These are phyloP conservation scores for Eremochloa ophiuroides DNA, from an alignment of 176 grass and related monocot species.

Conservation along the genomic window DNA sequence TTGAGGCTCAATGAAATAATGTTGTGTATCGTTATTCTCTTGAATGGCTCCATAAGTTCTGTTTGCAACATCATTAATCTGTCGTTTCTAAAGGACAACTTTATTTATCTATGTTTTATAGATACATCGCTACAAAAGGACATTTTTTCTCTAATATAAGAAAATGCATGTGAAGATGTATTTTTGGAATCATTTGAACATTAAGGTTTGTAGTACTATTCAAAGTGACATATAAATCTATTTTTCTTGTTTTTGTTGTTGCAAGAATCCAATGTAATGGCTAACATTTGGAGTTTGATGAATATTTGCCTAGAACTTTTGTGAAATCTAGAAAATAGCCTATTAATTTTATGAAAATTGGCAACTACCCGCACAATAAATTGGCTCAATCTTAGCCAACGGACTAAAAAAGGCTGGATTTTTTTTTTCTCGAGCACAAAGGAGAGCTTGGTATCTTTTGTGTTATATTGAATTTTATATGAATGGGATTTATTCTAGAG, in stretches of 20 bases:
- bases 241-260: neutral
- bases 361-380: neutral
- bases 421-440: too few species aligned
- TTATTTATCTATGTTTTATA: neutral
- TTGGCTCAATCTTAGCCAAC: too few species aligned
- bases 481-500: too few species aligned
- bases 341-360: neutral
- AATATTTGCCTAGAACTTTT: neutral
- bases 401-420: too few species aligned
- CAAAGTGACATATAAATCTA: neutral
- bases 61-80: neutral
- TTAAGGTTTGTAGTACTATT: neutral
- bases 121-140: neutral
- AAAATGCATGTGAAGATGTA: neutral
- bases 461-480: too few species aligned
- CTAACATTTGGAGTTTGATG: neutral
- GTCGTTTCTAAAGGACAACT: neutral
- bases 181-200: neutral
- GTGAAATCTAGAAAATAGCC: neutral
- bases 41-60: neutral
- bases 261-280: neutral
- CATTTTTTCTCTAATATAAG: neutral
- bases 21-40: neutral
- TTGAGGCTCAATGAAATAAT: neutral
- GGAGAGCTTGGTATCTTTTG: too few species aligned